These are phyloP conservation scores for Talaromyces sp. DNA, from an alignment of 2,329 filamentous ascomycete genomes.

Conservation along the genomic window DNA sequence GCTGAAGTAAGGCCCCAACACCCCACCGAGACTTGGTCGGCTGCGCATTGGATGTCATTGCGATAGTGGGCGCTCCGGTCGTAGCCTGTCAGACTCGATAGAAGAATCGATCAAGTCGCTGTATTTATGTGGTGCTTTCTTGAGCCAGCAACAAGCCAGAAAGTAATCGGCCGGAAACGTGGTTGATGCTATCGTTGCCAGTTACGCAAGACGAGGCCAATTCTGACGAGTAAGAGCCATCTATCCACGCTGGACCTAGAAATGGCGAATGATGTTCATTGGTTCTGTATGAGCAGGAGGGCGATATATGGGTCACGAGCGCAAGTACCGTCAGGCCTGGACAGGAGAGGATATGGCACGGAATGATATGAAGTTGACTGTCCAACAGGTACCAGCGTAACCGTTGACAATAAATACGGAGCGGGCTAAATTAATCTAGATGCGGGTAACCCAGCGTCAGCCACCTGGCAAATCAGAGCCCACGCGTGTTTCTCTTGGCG, in stretches of 20 bases:
- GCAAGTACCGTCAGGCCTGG: not conserved
- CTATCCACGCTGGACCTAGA: not conserved
- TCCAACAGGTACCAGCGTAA: conserved; percentile 4
- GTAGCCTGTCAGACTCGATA: not conserved
- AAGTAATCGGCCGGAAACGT: not conserved
- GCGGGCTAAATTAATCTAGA: conserved; percentile 8
- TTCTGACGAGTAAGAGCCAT: conserved; percentile 7
- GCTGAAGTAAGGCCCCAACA: conserved; percentile 66
- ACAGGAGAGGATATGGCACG: not conserved
- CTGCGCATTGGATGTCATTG: conserved; percentile 34
- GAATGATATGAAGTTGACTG: not conserved
- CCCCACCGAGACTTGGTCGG: conserved; percentile 65
- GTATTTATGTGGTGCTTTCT: not conserved
- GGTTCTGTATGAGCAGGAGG: not conserved
- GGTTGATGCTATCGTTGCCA: not conserved
- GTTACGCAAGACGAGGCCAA: conserved; percentile 10
- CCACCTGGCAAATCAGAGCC: conserved; percentile 6
- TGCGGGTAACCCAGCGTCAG: not conserved
- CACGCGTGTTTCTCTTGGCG: conserved; percentile 9
- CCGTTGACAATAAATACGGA: not conserved
- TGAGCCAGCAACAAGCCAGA: not conserved
- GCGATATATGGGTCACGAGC: not conserved
- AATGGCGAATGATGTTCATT: not conserved
- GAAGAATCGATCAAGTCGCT: not conserved
- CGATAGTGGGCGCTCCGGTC: not conserved